Percentiles rank a stretch among this genome's conserved stretches.
Conservation (phyloP, 139 green algal genomes). For the Choricystis sp. region DNA sequence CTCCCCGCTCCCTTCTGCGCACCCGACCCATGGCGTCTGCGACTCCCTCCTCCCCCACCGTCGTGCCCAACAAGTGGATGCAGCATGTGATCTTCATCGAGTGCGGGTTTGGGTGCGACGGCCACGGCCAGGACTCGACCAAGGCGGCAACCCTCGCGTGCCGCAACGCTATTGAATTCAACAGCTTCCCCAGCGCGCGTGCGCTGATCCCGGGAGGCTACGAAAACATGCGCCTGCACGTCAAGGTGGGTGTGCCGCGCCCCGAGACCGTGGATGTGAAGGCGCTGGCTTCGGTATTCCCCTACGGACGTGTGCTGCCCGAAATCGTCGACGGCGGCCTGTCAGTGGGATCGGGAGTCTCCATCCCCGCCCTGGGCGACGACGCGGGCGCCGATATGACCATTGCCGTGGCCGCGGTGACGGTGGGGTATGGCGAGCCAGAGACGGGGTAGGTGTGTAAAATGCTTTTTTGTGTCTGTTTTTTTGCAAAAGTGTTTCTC, state of each 20-base stretch:
- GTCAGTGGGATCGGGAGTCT: slow-evolving; percentile 8
- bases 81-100: not conserved
- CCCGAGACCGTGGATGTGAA: slow-evolving; percentile 14
- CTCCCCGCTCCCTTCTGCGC: too few species aligned
- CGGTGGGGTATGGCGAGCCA: slow-evolving; percentile 19
- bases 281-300: slow-evolving; percentile 16
- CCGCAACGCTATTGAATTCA: slow-evolving; percentile 36
- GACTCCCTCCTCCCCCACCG: too few species aligned
- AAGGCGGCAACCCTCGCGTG: slow-evolving; percentile 20
- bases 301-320: slow-evolving; percentile 18
- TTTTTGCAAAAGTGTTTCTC: not conserved
- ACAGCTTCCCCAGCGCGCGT: slow-evolving; percentile 19
- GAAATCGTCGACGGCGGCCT: slow-evolving; percentile 23
- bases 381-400: slow-evolving; percentile 23
- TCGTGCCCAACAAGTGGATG: too few species aligned
- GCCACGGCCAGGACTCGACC: not conserved
- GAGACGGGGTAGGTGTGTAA: not conserved
- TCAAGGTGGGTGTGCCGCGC: slow-evolving; percentile 23
- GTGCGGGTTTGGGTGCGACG: not conserved
- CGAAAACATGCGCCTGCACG: slow-evolving; percentile 19
- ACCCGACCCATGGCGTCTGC: too few species aligned
- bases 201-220: slow-evolving; percentile 25
- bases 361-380: slow-evolving; percentile 19
- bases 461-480: not conserved
- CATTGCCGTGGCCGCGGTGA: slow-evolving; percentile 21